A percentile compares a stretch with the other conserved stretches of the same genome.
phyloP scores from a whole-genome alignment of 306 rosid genomes.

The Casuarina cunninghamiana region DNA sequence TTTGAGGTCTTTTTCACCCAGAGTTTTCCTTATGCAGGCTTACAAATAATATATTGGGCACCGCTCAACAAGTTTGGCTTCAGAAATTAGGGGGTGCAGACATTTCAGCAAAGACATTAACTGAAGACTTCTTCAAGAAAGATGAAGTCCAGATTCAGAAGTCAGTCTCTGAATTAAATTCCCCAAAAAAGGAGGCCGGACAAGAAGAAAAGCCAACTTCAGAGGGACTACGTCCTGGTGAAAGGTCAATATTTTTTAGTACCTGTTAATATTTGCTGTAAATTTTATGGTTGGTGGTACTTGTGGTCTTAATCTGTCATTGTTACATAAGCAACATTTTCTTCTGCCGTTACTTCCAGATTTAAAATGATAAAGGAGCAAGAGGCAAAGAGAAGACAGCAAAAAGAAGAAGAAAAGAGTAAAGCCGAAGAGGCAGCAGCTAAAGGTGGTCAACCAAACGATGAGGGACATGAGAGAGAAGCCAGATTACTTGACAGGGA shows the following conservation, averaged over 20 bases:
- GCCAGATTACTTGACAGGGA: constrained; percentile 28
- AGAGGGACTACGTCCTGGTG: constrained; percentile 72
- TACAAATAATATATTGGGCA: constrained; percentile 90
- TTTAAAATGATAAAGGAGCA: constrained; percentile 82
- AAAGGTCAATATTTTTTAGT: constrained; percentile 51
- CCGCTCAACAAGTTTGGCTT: constrained; percentile 97
- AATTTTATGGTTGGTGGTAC: constrained; percentile 7
- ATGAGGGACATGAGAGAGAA: constrained; percentile 37
- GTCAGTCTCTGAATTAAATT: constrained; percentile 42
- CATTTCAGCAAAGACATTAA: constrained; percentile 46
- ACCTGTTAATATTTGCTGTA: constrained; percentile 4
- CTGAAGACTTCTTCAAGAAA: constrained; percentile 43
- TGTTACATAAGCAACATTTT: background rate
- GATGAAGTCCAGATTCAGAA: constrained; percentile 48
- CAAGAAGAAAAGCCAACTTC: constrained; percentile 48
- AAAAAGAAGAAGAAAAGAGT: constrained; percentile 76
- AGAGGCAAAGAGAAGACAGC: constrained; percentile 63
- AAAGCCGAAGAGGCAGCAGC: constrained; percentile 60
- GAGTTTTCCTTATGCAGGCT: constrained; percentile 55
- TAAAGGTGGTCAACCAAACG: constrained; percentile 36
- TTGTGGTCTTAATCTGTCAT: constrained; percentile 23
- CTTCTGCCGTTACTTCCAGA: constrained; percentile 43
- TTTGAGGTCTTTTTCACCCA: constrained; percentile 19
- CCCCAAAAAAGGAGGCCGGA: constrained; percentile 36
- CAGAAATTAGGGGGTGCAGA: constrained; percentile 91